Evolutionary conservation across 176 grass and related monocot species (phyloP).

Genomic region (Musa beccarii): DNA sequence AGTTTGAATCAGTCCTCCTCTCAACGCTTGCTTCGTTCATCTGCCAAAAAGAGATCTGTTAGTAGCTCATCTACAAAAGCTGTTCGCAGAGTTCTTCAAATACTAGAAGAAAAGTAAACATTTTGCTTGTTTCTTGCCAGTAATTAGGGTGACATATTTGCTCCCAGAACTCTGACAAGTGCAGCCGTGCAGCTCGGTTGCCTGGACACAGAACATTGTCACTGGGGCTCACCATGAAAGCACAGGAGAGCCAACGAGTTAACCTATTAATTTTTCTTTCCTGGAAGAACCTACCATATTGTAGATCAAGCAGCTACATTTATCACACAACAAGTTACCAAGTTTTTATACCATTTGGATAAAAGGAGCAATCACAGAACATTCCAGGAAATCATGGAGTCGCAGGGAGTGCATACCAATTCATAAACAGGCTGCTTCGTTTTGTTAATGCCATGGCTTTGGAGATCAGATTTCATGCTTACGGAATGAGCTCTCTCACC

Average conservation of each 20-base stretch:
- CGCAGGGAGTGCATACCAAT: too few relatives aligned
- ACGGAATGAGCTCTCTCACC: too few relatives aligned
- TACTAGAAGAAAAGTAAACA: not conserved
- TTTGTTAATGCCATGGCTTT: too few relatives aligned
- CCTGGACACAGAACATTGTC: not conserved
- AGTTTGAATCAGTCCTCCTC: conserved; percentile 47
- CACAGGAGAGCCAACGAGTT: not conserved
- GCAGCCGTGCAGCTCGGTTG: not conserved
- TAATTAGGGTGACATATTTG: not conserved
- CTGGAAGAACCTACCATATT: not conserved
- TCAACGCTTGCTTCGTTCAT: conserved; percentile 56
- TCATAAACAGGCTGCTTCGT: too few relatives aligned
- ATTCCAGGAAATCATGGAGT: too few relatives aligned
- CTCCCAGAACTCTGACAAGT: too few relatives aligned
- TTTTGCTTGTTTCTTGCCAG: not conserved
- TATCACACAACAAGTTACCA: too few relatives aligned
- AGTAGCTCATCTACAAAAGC: not conserved
- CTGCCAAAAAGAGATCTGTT: conserved; percentile 20
- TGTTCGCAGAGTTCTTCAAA: not conserved
- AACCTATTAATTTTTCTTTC: not conserved
- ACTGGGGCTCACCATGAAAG: not conserved
- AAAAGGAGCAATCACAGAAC: too few relatives aligned
- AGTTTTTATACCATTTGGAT: too few relatives aligned
- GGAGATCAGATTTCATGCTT: too few relatives aligned
- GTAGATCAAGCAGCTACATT: not conserved